Evolutionary conservation across 106 monocot genomes (phyloP), one percentile per base, ranked within the genome.

Genomic region (Gastrodia elata): DNA sequence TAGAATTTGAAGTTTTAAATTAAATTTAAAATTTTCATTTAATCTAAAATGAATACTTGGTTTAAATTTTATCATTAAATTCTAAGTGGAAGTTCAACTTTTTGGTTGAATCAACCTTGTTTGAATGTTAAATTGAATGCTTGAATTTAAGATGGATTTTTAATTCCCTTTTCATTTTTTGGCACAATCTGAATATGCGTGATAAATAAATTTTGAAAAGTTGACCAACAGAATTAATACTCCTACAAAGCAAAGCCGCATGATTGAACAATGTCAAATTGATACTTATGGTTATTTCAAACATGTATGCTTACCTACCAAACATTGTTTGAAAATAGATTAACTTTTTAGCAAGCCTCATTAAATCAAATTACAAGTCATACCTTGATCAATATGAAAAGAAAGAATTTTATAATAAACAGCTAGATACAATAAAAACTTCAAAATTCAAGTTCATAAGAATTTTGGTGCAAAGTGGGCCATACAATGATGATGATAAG

Each of bases 401-500:
- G 32, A 32, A 61, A 61, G 0, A 61, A 32, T 61, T 8, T 4
- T 20, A 61, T 27, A 59, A 59, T 1, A 58, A 58, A 58, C 28
- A 28, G 8, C 10, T 61, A 61, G 61, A 61, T 28, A 28, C 27
- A 13, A 61, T 61, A 27, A 32, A 13, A 27, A 30, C 4, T 32
- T 32, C 28, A 61, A 14, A 61, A 33, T 32, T 30, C 27, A 61
- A 11, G 27, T 61, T 61, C 14, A 61, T 11, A 32, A 61, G 61
- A 61, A 32, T 61, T 61, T 61, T 10, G 7, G 10, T 35, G 25
- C 38, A 44, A 65, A 33, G 15, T 70, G 52, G 44, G 43, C 13
- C 84, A 73, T 90, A 97, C 97, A 93, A 55, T 83, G 93, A 90
- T 65, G 88, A 76, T 73, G 89, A 86, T 38, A 85, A 59, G 68